phyloP scores from a whole-genome alignment of 495 filamentous ascomycete species.

The Aspergillus conjunctus region DNA sequence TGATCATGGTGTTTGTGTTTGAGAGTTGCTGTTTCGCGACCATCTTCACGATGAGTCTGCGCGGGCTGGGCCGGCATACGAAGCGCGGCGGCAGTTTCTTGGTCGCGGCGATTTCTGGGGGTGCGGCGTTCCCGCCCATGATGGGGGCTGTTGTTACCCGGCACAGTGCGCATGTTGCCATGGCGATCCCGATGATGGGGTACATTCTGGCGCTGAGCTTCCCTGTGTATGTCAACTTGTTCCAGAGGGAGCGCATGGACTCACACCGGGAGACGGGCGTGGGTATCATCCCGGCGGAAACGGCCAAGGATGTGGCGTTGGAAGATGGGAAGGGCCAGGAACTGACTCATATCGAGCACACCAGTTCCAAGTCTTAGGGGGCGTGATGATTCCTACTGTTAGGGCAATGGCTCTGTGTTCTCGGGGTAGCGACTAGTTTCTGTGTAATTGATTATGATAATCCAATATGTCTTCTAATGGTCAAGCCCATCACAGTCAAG shows the following conservation, averaged over 20 bases:
- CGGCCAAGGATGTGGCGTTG: neutral
- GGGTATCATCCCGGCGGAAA: neutral
- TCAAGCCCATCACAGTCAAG: neutral
- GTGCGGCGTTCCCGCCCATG: slow-evolving; percentile 68
- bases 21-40: slow-evolving; percentile 72
- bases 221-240: slow-evolving; percentile 1
- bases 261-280: neutral
- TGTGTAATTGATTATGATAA: no score
- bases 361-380: neutral
- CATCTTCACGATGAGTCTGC: slow-evolving; percentile 67
- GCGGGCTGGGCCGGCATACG: slow-evolving; percentile 69
- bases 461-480: no score
- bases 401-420: no score
- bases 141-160: slow-evolving; percentile 41
- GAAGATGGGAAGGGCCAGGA: neutral
- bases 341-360: neutral
- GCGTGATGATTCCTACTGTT: neutral
- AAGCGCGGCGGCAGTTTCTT: slow-evolving; percentile 69
- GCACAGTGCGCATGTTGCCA: neutral
- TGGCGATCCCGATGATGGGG: neutral
- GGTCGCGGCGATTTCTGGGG: slow-evolving; percentile 66
- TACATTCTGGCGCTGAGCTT: neutral
- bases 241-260: neutral
- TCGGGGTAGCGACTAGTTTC: no score
- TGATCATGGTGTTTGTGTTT: slow-evolving; percentile 68